Conservation (phyloP, 305 asterid species). For the Vinca major region DNA sequence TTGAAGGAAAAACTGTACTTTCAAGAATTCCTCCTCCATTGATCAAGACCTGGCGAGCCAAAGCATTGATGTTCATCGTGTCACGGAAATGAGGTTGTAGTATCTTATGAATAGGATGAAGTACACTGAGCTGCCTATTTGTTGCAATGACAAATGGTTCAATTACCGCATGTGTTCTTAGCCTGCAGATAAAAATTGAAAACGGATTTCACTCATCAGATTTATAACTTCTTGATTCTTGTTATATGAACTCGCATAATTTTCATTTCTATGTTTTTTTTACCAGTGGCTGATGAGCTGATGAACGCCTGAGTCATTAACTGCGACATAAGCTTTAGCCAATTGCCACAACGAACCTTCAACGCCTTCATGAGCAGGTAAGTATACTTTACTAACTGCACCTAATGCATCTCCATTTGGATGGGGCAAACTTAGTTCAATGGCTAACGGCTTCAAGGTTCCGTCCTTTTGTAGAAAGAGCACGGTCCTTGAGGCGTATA, state of each 20-base stretch:
- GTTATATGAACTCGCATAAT: not conserved
- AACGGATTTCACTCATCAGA: not conserved
- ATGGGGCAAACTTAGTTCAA: conserved; percentile 69
- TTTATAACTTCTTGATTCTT: not conserved
- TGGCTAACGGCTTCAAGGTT: conserved; percentile 60
- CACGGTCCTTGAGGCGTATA: conserved; percentile 70
- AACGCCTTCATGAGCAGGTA: conserved; percentile 55
- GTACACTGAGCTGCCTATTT: conserved; percentile 28
- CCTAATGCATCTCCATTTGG: conserved; percentile 54
- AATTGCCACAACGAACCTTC: conserved; percentile 62
- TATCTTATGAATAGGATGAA: conserved; percentile 31
- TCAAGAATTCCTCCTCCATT: conserved; percentile 30
- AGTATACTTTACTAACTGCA: conserved; percentile 43
- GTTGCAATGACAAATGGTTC: conserved; percentile 30
- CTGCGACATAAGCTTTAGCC: conserved; percentile 73
- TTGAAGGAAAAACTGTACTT: conserved; percentile 22
- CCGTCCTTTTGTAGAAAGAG: conserved; percentile 58
- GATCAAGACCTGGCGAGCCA: conserved; percentile 24
- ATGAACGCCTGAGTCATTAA: conserved; percentile 74
- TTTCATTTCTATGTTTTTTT: conserved; percentile 3
- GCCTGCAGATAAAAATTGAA: conserved; percentile 13
- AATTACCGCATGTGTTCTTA: conserved; percentile 23
- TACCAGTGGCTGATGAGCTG: conserved; percentile 78
- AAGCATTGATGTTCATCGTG: conserved; percentile 28
- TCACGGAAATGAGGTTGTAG: conserved; percentile 29